These are phyloP conservation scores for Gliomastix tumulicola DNA, from an alignment of 2,329 filamentous ascomycete species.

Conservation along the genomic window DNA sequence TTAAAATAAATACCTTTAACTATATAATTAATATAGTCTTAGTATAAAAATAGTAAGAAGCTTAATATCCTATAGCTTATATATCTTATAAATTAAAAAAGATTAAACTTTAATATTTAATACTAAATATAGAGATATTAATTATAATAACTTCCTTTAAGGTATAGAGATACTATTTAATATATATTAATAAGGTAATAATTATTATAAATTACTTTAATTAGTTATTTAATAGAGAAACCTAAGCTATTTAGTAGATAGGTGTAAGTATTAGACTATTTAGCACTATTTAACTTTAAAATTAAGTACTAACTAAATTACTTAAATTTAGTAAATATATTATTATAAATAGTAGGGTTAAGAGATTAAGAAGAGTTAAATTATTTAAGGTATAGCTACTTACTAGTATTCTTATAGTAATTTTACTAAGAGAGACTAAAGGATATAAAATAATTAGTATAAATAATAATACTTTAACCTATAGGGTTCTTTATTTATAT, in stretches of 20 bases:
- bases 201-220: neutral
- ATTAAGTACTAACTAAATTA: slow-evolving; percentile 1
- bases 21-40: slow-evolving; percentile 8
- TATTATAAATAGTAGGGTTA: too few species aligned
- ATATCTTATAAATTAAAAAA: slow-evolving; percentile 2
- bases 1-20: slow-evolving; percentile 7
- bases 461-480: neutral
- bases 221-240: neutral
- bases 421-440: neutral
- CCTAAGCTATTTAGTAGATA: neutral
- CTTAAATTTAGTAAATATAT: neutral
- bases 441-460: neutral
- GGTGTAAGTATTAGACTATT: slow-evolving; percentile 1
- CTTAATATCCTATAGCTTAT: slow-evolving; percentile 4
- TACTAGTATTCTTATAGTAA: neutral
- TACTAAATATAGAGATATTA: slow-evolving; percentile 3
- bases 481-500: too few species aligned
- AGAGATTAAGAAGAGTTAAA: too few species aligned
- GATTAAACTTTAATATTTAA: slow-evolving; percentile 2
- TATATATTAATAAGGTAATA: slow-evolving; percentile 7
- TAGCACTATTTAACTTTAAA: neutral
- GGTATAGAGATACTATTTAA: slow-evolving; percentile 16
- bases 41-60: slow-evolving; percentile 10
- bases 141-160: slow-evolving; percentile 13
- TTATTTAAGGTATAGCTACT: neutral